phyloP scores from a whole-genome alignment of 306 rosid genomes.

The Urtica urens region DNA sequence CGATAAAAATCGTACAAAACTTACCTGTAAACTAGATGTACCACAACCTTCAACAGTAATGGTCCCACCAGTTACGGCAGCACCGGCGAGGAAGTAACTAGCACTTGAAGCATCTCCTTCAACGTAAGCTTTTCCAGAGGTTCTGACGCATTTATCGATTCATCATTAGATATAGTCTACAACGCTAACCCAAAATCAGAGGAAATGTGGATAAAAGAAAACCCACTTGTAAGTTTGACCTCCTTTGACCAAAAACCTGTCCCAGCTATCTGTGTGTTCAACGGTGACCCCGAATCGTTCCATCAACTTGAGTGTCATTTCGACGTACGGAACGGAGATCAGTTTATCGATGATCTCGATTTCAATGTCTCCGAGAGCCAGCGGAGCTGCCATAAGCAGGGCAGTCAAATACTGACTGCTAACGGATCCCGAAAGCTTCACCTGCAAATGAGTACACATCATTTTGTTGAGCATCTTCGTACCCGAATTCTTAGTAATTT shows the following conservation, averaged over 20 bases:
- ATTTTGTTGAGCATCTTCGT: too few species aligned
- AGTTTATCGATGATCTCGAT: constrained; percentile 82
- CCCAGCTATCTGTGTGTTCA: constrained; percentile 73
- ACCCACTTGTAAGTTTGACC: constrained; percentile 98
- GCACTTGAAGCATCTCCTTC: constrained; percentile 99
- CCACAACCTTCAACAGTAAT: constrained; percentile 96
- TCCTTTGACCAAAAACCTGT: constrained; percentile 68
- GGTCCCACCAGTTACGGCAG: constrained; percentile 97
- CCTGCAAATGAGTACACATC: constrained; percentile 58
- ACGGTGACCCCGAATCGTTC: constrained; percentile 87
- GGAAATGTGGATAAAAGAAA: too few species aligned
- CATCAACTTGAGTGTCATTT: constrained; percentile 97
- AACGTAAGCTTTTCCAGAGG: constrained; percentile 88
- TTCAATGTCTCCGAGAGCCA: constrained; percentile 93
- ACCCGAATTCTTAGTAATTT: too few species aligned
- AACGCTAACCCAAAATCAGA: too few species aligned
- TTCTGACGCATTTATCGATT: constrained; percentile 32
- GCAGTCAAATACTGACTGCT: constrained; percentile 97
- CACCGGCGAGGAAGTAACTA: constrained; percentile 99
- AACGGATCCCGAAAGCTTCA: constrained; percentile 88
- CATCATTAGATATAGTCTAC: background rate
- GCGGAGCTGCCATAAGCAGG: constrained; percentile 95
- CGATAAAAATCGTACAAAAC: background rate
- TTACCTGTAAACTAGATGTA: constrained; percentile 96
- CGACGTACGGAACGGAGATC: constrained; percentile 92